Base-by-base conservation (phyloP, 1,139 yeast species). In the Nematodospora anomalae region DNA sequence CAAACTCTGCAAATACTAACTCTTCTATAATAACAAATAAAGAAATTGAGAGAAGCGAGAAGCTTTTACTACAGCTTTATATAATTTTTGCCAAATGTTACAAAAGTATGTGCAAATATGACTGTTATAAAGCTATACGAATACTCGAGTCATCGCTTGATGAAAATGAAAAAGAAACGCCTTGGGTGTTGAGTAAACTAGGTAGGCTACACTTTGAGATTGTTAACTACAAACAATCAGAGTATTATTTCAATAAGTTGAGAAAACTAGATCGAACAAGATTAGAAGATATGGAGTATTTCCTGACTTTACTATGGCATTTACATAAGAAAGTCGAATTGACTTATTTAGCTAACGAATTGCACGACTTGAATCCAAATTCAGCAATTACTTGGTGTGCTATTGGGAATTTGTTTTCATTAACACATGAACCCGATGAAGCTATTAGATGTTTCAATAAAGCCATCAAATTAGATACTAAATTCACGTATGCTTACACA, bases 281-380 rank as follows among this genome's bases (percentile, higher is more conserved):
- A 39, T 58, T 83, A 18, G 81, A 80, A 43, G 97, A 89, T 55
- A 88, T 92, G 95, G 97, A 92, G 53, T 80, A 82, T 52, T 89
- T 79, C 53, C 87, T 96, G 1, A 92, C 97, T 0, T 65, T 89
- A 25, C 68, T 92, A 41, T 92, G 99, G 99, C 98, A 92, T 62
- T 64, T 89, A 37, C 89, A 85, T 42, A 83, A 83, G 49, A 90
- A 85, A 41, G 78, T 80, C n/a, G 92, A 83, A 40, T 67, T 92
- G 35, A 82, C 95, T 15, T 81, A 74, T 52, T 67, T 94, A 41
- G 87, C 96, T 4, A 88, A 86, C 52, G 97, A 89, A 49, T 64
- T 89, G 29, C 71, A 84, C 47, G 88, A 81, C 44, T 64, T 83
- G 20, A 80, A 81, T 49, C 69, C 83, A 9, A 62, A 72, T 20